These are phyloP conservation scores for Flaveria linearis DNA, from an alignment of 129 eudicot species.

Conservation along the genomic window DNA sequence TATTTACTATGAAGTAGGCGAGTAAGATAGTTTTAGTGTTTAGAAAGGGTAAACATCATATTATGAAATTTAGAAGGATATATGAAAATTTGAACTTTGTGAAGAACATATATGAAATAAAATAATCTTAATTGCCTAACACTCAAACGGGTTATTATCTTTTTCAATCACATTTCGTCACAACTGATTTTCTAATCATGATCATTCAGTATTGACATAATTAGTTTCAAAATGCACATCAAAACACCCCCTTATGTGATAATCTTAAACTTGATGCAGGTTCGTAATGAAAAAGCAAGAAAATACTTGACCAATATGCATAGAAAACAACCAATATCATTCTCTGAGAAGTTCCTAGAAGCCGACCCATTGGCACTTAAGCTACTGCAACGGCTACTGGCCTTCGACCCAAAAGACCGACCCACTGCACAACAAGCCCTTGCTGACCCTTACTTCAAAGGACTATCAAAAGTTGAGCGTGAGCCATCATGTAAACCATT, in stretches of 20 bases:
- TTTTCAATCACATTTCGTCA: neutral
- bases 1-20: too few species aligned
- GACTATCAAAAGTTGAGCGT: conserved; percentile 69
- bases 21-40: neutral
- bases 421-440: conserved; percentile 87
- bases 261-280: conserved; percentile 31
- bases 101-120: neutral
- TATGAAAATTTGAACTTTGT: too few species aligned
- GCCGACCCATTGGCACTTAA: conserved; percentile 59
- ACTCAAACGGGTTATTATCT: neutral
- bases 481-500: conserved; percentile 78
- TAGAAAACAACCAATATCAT: conserved; percentile 53
- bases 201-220: neutral
- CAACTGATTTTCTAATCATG: neutral
- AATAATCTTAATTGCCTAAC: neutral
- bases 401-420: conserved; percentile 81
- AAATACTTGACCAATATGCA: conserved; percentile 57
- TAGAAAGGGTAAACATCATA: too few species aligned
- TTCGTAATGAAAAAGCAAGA: conserved; percentile 72
- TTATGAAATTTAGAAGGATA: too few species aligned
- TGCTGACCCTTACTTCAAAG: conserved; percentile 83
- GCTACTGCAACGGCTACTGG: conserved; percentile 59
- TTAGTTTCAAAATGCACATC: neutral
- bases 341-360: conserved; percentile 54
- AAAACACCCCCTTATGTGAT: neutral